Conservation (phyloP, 129 eudicot species). For the Artemisia annua region DNA sequence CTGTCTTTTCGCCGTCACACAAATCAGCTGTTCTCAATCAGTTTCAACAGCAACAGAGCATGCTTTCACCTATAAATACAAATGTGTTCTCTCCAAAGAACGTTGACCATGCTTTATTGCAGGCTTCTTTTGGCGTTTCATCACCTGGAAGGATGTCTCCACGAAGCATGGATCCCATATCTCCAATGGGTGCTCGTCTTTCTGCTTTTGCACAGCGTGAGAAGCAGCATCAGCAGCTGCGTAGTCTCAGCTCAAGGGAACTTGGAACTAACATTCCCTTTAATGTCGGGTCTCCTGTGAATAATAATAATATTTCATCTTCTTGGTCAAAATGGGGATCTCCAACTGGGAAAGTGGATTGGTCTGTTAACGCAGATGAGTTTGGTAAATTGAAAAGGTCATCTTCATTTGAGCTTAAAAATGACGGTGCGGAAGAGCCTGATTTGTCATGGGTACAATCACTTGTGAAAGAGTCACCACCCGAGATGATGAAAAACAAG, state of each 20-base stretch:
- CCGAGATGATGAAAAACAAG: conserved; percentile 80
- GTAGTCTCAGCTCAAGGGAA: conserved; percentile 80
- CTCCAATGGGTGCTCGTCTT: conserved; percentile 66
- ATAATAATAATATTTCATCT: conserved; percentile 13
- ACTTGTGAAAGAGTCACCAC: conserved; percentile 90
- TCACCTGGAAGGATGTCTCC: conserved; percentile 84
- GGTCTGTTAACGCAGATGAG: conserved; percentile 57
- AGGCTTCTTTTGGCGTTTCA: conserved; percentile 63
- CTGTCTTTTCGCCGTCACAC: conserved; percentile 80
- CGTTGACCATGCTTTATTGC: conserved; percentile 60
- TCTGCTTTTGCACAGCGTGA: conserved; percentile 67
- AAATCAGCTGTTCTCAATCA: conserved; percentile 74
- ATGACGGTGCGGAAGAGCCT: conserved; percentile 70
- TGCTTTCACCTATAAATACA: conserved; percentile 82
- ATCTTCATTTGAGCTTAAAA: conserved; percentile 45
- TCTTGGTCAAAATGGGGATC: conserved; percentile 78
- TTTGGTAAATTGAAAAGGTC: conserved; percentile 41
- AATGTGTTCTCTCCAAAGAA: conserved; percentile 68
- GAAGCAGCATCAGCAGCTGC: conserved; percentile 63
- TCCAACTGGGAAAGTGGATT: conserved; percentile 63
- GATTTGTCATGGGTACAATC: conserved; percentile 96
- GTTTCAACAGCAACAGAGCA: conserved; percentile 88
- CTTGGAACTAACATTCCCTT: conserved; percentile 35
- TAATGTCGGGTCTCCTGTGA: conserved; percentile 54
- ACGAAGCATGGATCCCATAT: conserved; percentile 65